Evolutionary conservation across 73 alveolate genomes (phyloP).

Genomic region (Paramecium tetraurelia): DNA sequence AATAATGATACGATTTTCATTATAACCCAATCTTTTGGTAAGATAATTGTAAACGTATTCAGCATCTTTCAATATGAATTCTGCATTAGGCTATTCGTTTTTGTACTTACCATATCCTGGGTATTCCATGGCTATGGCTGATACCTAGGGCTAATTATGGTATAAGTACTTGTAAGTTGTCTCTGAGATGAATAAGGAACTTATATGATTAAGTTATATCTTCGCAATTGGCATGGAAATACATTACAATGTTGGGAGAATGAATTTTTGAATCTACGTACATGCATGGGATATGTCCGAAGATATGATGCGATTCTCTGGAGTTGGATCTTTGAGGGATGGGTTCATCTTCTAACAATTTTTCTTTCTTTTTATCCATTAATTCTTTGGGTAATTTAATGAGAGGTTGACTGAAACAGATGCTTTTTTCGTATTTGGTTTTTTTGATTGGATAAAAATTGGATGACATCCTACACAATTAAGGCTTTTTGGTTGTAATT

Average conservation of each 20-base stretch:
- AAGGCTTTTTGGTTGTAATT: not conserved
- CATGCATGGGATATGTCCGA: slow-evolving; percentile 70
- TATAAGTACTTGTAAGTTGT: slow-evolving; percentile 59
- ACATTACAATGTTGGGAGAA: slow-evolving; percentile 73
- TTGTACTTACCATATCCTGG: slow-evolving; percentile 94
- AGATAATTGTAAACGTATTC: slow-evolving; percentile 76
- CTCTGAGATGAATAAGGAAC: slow-evolving; percentile 69
- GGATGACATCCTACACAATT: not conserved
- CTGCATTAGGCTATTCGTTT: slow-evolving; percentile 72
- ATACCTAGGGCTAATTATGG: slow-evolving; percentile 12
- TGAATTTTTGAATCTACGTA: slow-evolving; percentile 68
- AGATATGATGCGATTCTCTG: not conserved
- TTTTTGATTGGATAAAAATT: not conserved
- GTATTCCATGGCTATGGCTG: slow-evolving; percentile 87
- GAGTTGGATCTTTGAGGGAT: not conserved
- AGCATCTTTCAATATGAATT: slow-evolving; percentile 77
- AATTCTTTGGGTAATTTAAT: not conserved
- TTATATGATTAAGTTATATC: slow-evolving; percentile 76
- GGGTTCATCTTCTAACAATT: not conserved
- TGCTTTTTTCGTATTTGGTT: not conserved
- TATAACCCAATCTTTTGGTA: slow-evolving; percentile 51
- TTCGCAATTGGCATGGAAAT: slow-evolving; percentile 92
- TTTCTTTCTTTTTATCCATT: not conserved
- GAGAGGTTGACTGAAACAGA: not conserved
- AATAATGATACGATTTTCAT: slow-evolving; percentile 56